A percentile compares a stretch with the other conserved stretches of the same genome.
phyloP scores from a whole-genome alignment of 2,329 filamentous ascomycete genomes.

The Ophiocordyceps camponoti-saundersi region DNA sequence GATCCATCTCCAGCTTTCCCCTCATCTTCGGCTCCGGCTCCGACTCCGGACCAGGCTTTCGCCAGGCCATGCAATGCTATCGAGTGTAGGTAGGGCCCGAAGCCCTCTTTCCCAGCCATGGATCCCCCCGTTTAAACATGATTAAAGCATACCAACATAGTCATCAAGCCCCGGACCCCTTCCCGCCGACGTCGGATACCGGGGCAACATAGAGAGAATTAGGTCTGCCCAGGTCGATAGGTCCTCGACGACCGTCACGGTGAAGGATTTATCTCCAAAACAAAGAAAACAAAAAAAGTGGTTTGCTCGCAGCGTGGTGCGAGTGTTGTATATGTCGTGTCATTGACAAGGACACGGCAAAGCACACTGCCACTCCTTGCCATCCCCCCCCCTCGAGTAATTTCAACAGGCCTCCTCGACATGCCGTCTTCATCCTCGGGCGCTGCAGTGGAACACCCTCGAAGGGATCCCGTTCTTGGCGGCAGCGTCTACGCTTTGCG shows the following conservation, averaged over 20 bases:
- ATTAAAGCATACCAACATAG: background rate
- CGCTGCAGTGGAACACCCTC: no score
- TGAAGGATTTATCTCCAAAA: background rate
- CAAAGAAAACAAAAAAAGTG: background rate
- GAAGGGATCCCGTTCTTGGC: no score
- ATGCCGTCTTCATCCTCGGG: no score
- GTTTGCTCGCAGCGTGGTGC: background rate
- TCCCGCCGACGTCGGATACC: background rate
- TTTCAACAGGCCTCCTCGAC: no score
- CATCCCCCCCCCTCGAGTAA: no score
- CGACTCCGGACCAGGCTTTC: background rate
- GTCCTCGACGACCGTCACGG: background rate
- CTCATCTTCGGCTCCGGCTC: background rate
- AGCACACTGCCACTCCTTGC: no score
- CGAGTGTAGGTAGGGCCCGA: background rate
- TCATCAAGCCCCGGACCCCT: background rate
- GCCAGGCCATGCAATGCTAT: background rate
- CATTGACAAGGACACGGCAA: background rate
- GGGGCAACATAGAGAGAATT: background rate
- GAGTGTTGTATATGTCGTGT: background rate
- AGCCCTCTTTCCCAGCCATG: background rate
- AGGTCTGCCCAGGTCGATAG: background rate
- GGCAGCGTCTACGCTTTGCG: background rate
- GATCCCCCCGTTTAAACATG: background rate
- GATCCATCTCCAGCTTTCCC: no score